phyloP scores from a whole-genome alignment of 768 basidiomycete species.

The Lentinula guzmanii region DNA sequence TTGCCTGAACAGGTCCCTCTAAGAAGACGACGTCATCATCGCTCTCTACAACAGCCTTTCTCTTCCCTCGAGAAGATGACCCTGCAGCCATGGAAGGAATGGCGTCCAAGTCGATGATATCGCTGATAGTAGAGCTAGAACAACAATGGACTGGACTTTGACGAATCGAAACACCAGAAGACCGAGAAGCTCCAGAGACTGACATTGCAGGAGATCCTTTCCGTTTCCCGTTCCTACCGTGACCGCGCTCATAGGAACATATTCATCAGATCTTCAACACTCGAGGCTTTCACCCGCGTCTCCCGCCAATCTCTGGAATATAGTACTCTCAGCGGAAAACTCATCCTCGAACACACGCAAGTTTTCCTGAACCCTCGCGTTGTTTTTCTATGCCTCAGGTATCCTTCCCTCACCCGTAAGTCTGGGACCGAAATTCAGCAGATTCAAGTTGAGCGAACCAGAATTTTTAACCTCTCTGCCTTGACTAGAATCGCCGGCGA shows the following conservation, averaged over 20 bases:
- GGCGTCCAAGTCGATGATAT: conserved; percentile 37
- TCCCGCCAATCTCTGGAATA: conserved; percentile 74
- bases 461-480: conserved; percentile 52
- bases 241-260: background rate
- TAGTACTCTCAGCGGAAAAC: conserved; percentile 44
- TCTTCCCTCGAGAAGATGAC: conserved; percentile 31
- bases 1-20: conserved; percentile 32
- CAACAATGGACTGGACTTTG: conserved; percentile 45
- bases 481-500: conserved; percentile 30
- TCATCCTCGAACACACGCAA: conserved; percentile 64
- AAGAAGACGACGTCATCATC: conserved; percentile 55
- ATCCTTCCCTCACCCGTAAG: conserved; percentile 56
- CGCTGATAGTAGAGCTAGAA: conserved; percentile 39
- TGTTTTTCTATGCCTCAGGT: conserved; percentile 20
- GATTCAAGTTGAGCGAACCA: conserved; percentile 54
- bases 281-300: conserved; percentile 41
- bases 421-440: conserved; percentile 58
- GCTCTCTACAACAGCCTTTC: conserved; percentile 39
- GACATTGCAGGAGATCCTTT: conserved; percentile 34
- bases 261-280: conserved; percentile 19
- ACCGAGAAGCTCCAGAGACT: conserved; percentile 31
- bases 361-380: conserved; percentile 33
- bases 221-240: conserved; percentile 13
- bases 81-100: conserved; percentile 15
- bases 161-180: conserved; percentile 43